A percentile compares a stretch with the other conserved stretches of the same genome.
phyloP scores from a whole-genome alignment of 2,329 filamentous ascomycete genomes.

The Arthrobotrys sphaeroides region DNA sequence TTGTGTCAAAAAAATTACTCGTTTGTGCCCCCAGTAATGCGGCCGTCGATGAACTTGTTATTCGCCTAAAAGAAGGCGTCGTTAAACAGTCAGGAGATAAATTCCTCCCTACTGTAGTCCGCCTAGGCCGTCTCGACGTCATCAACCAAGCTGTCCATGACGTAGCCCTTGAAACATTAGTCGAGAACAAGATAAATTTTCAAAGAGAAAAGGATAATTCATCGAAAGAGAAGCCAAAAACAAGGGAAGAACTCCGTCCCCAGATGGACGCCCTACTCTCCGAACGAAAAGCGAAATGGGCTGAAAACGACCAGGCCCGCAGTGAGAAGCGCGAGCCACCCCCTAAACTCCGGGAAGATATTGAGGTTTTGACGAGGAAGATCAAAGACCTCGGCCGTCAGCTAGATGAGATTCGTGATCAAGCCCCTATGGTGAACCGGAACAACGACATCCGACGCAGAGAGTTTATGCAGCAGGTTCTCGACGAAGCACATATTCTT shows the following conservation, averaged over 20 bases:
- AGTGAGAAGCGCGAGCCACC: conserved; percentile 63
- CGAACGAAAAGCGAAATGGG: conserved; percentile 60
- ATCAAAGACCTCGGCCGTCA: conserved; percentile 75
- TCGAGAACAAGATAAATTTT: conserved; percentile 72
- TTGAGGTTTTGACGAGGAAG: conserved; percentile 79
- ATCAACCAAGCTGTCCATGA: conserved; percentile 90
- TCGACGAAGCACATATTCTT: conserved; percentile 89
- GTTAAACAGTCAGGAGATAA: conserved; percentile 77
- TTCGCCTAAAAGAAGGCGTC: conserved; percentile 87
- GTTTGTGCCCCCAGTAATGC: conserved; percentile 99
- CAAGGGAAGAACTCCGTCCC: conserved; percentile 61
- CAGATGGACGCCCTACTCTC: conserved; percentile 76
- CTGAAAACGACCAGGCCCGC: conserved; percentile 71
- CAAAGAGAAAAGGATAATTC: conserved; percentile 61
- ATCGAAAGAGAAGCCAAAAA: conserved; percentile 58
- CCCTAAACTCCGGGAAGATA: conserved; percentile 73
- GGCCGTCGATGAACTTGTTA: conserved; percentile 93
- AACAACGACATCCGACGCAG: conserved; percentile 87
- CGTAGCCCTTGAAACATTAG: conserved; percentile 91
- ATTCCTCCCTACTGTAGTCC: conserved; percentile 84
- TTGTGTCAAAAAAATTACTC: conserved; percentile 79
- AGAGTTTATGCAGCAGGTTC: conserved; percentile 86
- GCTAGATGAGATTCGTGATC: conserved; percentile 88
- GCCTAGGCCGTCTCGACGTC: conserved; percentile 87
- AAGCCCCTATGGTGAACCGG: conserved; percentile 80